Base-by-base conservation (phyloP, 2,329 filamentous ascomycete genomes). In the Microcyclospora pomicola region DNA sequence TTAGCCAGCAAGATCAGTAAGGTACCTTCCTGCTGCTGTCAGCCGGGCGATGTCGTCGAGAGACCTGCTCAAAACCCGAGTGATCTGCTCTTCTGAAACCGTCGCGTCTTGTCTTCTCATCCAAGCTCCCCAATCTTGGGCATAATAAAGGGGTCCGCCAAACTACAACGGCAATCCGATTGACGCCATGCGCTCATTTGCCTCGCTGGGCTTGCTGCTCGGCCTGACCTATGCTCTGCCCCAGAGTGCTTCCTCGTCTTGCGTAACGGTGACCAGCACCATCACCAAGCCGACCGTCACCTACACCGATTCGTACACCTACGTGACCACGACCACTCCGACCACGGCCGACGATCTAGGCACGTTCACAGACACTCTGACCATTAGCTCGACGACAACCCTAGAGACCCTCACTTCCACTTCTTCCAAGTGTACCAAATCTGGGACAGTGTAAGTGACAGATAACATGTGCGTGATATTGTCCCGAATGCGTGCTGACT, bases 221-320 rank as follows among this genome's bases (percentile, higher is more conserved):
- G 47, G 38, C 34, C 13, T 49, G 30, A 42, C 33, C 34, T 34
- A 38, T 36, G 53, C 50, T 34, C 41, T 53, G 15, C 52, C 53
- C 11, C 51, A 53, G 36, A 46, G 49, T 35, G 34, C 28, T 16
- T 29, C 35, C 5, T 36, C 31, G 19, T 24, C 19, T 31, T 56
- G 54, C 39, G 41, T 40, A 9, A 55, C 53, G 10, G 46, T 41
- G 14, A 56, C 53, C 9, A 42, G 30, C 11, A 43, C 51, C 34
- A 45, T 50, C 31, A 50, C 55, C 13, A 38, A 52, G 13, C 54
- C 54, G 4, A 55, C 53, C 9, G 47, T 34, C 28, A 56, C 54
- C n/a, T 45, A 44, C 14, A 55, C 53, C 5, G 55, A 52, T 43
- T 40, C 38, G 2, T 46, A 44, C 13, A 55, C 51, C 6, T 38